phyloP scores from a whole-genome alignment of 768 basidiomycete species.

The Trametes coccinea region DNA sequence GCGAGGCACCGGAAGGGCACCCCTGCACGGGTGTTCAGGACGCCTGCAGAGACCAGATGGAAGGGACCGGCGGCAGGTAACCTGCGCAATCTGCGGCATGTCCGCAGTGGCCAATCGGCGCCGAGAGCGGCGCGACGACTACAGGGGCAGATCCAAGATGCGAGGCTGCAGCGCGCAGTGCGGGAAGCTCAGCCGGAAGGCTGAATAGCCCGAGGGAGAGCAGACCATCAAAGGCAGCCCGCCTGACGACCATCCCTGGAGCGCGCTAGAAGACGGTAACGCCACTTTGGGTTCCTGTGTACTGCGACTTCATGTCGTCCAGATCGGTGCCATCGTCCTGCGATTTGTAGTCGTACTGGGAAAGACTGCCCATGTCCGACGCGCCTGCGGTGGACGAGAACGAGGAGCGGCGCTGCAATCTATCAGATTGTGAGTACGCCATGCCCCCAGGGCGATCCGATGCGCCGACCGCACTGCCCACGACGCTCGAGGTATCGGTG shows the following conservation, averaged over 20 bases:
- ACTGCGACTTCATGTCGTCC: conserved; percentile 90
- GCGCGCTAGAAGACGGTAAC: conserved; percentile 74
- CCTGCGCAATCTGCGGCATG: conserved; percentile 16
- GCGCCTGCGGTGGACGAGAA: conserved; percentile 75
- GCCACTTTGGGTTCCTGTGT: conserved; percentile 81
- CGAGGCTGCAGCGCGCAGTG: conserved; percentile 7
- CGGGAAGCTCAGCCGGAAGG: conserved; percentile 2
- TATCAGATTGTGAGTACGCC: conserved; percentile 89
- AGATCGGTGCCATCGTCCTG: conserved; percentile 79
- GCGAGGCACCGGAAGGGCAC: conserved; percentile 8
- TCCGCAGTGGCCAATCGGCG: conserved; percentile 17
- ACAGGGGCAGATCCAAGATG: conserved; percentile 22
- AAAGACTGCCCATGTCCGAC: conserved; percentile 78
- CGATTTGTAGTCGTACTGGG: conserved; percentile 83
- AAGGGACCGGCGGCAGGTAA: conserved; percentile 1
- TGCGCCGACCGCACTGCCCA: conserved; percentile 50
- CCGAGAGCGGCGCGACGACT: conserved; percentile 16
- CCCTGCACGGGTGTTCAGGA: conserved; percentile 5
- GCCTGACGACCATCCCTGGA: conserved; percentile 19
- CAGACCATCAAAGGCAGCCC: conserved; percentile 16
- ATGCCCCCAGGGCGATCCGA: conserved; percentile 53
- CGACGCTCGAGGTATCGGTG: conserved; percentile 61
- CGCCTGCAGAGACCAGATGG: conserved; percentile 10
- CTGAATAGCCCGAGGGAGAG: conserved; percentile 12
- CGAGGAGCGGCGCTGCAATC: conserved; percentile 74